phyloP scores from a whole-genome alignment of 1,139 yeast species.

The Diutina pseudorugosa region DNA sequence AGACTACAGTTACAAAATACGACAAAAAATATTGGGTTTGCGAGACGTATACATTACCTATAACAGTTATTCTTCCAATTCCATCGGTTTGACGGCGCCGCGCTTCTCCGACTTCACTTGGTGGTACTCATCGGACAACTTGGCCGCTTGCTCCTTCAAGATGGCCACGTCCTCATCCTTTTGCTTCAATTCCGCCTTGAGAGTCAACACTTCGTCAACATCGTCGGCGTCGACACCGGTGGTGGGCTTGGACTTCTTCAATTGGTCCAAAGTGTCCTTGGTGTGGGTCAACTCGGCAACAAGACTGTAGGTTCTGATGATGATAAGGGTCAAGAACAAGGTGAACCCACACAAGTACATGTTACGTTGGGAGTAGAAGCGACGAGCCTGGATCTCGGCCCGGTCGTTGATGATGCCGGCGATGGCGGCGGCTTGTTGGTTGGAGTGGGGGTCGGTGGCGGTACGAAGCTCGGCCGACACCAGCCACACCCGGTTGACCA shows the following conservation, averaged over 20 bases:
- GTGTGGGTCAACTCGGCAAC: constrained; percentile 62
- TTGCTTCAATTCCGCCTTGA: constrained; percentile 43
- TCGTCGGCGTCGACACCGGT: constrained; percentile 13
- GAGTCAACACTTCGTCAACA: constrained; percentile 28
- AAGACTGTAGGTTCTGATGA: constrained; percentile 75
- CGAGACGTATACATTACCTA: neutral
- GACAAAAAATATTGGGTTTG: too few species aligned
- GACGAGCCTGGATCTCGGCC: constrained; percentile 74
- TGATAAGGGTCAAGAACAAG: constrained; percentile 73
- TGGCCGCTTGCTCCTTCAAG: constrained; percentile 61
- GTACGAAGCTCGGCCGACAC: constrained; percentile 52
- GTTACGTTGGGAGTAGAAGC: constrained; percentile 93
- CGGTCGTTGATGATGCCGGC: constrained; percentile 39
- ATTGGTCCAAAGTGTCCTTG: constrained; percentile 49
- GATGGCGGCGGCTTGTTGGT: constrained; percentile 8
- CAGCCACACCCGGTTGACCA: constrained; percentile 70
- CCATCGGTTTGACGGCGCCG: neutral
- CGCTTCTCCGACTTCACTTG: constrained; percentile 5
- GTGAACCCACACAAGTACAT: constrained; percentile 95
- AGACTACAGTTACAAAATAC: too few species aligned
- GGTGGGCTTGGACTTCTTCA: constrained; percentile 15
- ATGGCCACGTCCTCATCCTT: constrained; percentile 53
- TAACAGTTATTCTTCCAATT: neutral
- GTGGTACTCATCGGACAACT: constrained; percentile 55
- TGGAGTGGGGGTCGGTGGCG: constrained; percentile 9